Conservation (phyloP, 306 rosid species). For the Cucurbita pepo region DNA sequence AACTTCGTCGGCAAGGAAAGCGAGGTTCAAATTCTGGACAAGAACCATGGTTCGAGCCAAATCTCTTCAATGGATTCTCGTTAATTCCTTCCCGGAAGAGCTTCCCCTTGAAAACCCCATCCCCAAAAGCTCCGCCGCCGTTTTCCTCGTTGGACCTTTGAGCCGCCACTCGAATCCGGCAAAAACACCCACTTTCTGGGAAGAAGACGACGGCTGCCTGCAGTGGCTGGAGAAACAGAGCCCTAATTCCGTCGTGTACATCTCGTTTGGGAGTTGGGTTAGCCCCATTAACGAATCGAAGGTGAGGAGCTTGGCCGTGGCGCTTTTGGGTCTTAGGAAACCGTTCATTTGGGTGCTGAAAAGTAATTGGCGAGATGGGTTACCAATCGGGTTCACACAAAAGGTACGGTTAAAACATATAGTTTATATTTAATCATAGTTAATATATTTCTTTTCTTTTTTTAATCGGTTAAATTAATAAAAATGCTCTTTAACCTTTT, state of each 20-base stretch:
- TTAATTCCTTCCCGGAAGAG: slow-evolving; percentile 52
- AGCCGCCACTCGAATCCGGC: slow-evolving; percentile 1
- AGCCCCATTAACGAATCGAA: slow-evolving; percentile 54
- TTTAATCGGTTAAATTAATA: too few relatives aligned
- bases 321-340: slow-evolving; percentile 36
- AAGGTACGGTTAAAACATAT: not conserved
- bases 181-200: slow-evolving; percentile 46
- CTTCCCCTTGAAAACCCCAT: not conserved
- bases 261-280: slow-evolving; percentile 90
- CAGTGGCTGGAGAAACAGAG: slow-evolving; percentile 44
- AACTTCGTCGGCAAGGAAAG: slow-evolving; percentile 36
- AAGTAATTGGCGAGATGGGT: slow-evolving; percentile 36
- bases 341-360: slow-evolving; percentile 73
- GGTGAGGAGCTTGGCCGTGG: slow-evolving; percentile 35
- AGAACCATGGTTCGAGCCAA: slow-evolving; percentile 51
- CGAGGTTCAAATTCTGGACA: slow-evolving; percentile 63
- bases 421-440: too few relatives aligned
- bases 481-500: too few relatives aligned
- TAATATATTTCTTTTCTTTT: too few relatives aligned
- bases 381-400: slow-evolving; percentile 40
- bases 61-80: slow-evolving; percentile 40
- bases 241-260: slow-evolving; percentile 33
- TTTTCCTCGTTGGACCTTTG: slow-evolving; percentile 37
- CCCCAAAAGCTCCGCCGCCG: slow-evolving; percentile 3
- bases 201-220: slow-evolving; percentile 53